Base-by-base conservation (phyloP, 2,329 filamentous ascomycete genomes). In the Chrysosphaeria jannelii region DNA sequence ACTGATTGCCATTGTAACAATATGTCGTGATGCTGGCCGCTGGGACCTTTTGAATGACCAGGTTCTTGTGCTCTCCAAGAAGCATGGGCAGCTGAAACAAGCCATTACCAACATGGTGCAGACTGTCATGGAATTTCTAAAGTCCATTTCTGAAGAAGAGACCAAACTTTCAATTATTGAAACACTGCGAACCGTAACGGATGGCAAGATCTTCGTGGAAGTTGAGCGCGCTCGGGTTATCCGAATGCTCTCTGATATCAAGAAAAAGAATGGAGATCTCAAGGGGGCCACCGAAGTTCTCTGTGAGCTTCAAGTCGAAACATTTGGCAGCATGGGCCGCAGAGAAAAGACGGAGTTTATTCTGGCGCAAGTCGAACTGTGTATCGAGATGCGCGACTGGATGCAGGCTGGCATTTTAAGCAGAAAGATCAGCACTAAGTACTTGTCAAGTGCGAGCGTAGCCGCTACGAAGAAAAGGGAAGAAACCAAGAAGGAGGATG, bases 191-290 rank as follows among this genome's bases (percentile, higher is more conserved):
- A 93, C 81, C 20, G 81, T 97, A 23, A 97, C 85, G 6, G 85
- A 97, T 48, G 85, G 85, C 48, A 97, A 97, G 70, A 97, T 97
- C 43, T 97, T 97, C 39, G 81, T 97, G 36, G 85, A 97, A 53
- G 85, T 97, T 25, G 85, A 97, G 56, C 68, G 85, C 34, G 85
- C 85, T 32, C 72, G 85, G 34, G 69, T 97, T 29, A 97, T 85
- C 36, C 76, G 70, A 41, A 88, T 90, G 33, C 57, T 97, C 8
- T 93, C 85, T 24, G 65, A 91, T 45, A 93, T 97, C 55, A 93
- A 93, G 57, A 91, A 89, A 49, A 51, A 72, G 33, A 76, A 93
- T 47, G 81, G 79, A 32, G 81, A 97, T 39, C 53, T 90, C 38
- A 76, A 74, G 41, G 66, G 75, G 5, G 85, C 85, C 14, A 69